Conservation (phyloP, 2,329 filamentous ascomycete species). For the Ambrosiella beaveri region DNA sequence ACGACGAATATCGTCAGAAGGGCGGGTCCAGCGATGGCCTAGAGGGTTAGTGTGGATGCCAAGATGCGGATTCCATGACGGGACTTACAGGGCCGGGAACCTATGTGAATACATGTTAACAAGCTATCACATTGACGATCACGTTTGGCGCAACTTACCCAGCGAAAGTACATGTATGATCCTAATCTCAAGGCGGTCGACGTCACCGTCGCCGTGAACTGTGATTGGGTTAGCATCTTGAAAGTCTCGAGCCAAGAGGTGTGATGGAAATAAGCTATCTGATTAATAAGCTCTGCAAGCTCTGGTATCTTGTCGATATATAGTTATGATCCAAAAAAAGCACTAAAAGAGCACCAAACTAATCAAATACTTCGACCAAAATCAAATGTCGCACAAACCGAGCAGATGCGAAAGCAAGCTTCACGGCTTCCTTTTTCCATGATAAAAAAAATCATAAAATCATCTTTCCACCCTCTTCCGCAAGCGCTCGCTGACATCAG, state of each 20-base stretch:
- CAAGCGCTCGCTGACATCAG: too few species aligned
- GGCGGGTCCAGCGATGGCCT: conserved; percentile 15
- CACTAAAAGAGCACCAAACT: too few species aligned
- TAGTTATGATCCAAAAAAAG: too few species aligned
- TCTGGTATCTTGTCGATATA: background rate
- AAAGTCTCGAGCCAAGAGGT: conserved; percentile 15
- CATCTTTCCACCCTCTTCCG: too few species aligned
- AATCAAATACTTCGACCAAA: too few species aligned
- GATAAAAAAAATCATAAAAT: too few species aligned
- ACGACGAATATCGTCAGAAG: conserved; percentile 46
- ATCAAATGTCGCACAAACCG: too few species aligned
- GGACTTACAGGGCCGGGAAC: conserved; percentile 19
- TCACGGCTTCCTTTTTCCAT: too few species aligned
- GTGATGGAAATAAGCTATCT: background rate
- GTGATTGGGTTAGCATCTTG: conserved; percentile 7
- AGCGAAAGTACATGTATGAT: conserved; percentile 43
- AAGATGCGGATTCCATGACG: background rate
- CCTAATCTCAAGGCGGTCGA: conserved; percentile 24
- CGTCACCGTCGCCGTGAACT: conserved; percentile 19
- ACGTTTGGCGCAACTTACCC: conserved; percentile 27
- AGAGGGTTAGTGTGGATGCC: background rate
- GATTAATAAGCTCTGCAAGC: background rate
- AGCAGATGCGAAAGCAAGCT: too few species aligned
- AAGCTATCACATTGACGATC: conserved; percentile 8
- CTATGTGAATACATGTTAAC: conserved; percentile 12